phyloP scores from a whole-genome alignment of 345 rosid species.

The Gossypium stocksii region DNA sequence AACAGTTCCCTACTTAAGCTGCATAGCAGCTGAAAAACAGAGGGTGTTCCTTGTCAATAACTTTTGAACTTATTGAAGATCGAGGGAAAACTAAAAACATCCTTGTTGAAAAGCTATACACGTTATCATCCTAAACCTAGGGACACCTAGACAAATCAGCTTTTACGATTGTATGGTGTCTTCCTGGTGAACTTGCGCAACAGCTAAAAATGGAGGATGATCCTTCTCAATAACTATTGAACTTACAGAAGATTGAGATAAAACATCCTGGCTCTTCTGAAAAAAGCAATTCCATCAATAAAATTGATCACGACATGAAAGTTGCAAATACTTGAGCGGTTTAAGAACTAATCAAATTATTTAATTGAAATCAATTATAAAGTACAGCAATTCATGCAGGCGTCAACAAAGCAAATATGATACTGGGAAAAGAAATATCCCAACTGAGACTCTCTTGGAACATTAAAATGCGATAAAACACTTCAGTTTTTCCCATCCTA shows the following conservation, averaged over 20 bases:
- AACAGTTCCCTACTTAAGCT: not conserved
- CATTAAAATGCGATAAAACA: not conserved
- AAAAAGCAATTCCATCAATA: not conserved
- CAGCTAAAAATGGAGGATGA: not conserved
- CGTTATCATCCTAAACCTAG: not conserved
- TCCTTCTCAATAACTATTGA: not conserved
- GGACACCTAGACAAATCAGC: not conserved
- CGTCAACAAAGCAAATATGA: not conserved
- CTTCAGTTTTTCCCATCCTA: not conserved
- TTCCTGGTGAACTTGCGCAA: not conserved
- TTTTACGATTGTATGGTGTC: not conserved
- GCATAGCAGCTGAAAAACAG: not conserved
- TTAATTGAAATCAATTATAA: no score
- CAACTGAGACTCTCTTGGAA: not conserved
- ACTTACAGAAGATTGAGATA: not conserved
- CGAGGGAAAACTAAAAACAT: not conserved
- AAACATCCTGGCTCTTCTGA: not conserved
- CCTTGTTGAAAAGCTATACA: not conserved
- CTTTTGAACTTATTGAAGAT: not conserved
- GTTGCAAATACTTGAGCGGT: no score
- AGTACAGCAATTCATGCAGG: not conserved
- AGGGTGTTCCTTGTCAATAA: not conserved
- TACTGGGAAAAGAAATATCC: not conserved
- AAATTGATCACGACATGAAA: no score
- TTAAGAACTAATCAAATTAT: no score